A percentile compares a stretch with the other conserved stretches of the same genome.
Evolutionary conservation across 345 rosid species (phyloP).

Genomic region (Arabidopsis arenosa): DNA sequence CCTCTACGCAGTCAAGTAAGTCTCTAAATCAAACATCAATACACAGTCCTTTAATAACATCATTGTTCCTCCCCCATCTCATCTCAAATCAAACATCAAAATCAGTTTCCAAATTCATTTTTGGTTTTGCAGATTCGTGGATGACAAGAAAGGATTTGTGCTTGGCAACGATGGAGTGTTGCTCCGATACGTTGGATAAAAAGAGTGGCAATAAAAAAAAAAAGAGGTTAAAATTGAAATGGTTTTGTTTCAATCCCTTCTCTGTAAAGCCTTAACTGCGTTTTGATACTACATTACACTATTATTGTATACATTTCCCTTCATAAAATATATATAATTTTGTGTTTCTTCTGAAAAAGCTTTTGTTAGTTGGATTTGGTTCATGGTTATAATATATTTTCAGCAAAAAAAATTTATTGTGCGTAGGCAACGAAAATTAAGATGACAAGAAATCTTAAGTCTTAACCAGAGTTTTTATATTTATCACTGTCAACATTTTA

Average conservation of each 20-base stretch:
- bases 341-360: neutral
- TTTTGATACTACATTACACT: conserved; percentile 14
- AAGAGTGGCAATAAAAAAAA: neutral
- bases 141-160: conserved; percentile 82
- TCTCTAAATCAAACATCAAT: conserved; percentile 20
- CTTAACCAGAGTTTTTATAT: no score
- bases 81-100: neutral
- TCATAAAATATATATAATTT: neutral
- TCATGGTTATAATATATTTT: neutral
- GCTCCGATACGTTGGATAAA: conserved; percentile 90
- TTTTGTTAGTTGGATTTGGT: conserved; percentile 10
- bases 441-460: neutral
- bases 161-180: conserved; percentile 91
- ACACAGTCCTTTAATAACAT: neutral
- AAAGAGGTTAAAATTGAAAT: neutral
- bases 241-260: conserved; percentile 4
- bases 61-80: conserved; percentile 2
- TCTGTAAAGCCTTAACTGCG: conserved; percentile 24
- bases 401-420: neutral
- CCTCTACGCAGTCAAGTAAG: conserved; percentile 94
- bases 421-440: conserved; percentile 10
- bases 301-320: conserved; percentile 12
- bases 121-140: conserved; percentile 65
- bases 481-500: neutral
- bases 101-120: neutral